Evolutionary conservation across 495 filamentous ascomycete genomes (phyloP), one percentile per base, ranked within the genome.

Genomic region (Eremomyces bilateralis): DNA sequence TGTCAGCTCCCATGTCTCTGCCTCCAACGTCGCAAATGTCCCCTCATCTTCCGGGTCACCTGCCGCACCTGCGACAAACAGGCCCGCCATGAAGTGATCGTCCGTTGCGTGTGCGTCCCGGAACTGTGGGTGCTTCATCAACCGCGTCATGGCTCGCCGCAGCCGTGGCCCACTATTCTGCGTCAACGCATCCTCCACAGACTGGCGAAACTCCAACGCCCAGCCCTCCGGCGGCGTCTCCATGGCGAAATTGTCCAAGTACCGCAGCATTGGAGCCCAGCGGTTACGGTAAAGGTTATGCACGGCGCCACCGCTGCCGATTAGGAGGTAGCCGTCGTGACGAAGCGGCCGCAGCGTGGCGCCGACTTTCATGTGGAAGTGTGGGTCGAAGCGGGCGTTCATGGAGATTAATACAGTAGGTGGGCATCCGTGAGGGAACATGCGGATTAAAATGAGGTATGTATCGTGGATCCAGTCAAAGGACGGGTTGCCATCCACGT

Each of bases 401-500:
- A 62, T 59, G 33, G 54, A 60, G 42, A 73, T 53, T 27, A 75
- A 54, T 0, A 65, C 69, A 0, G 66, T 67, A 0, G 69, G 70
- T 15, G 69, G 67, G 42, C 63, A 68, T 24, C 44, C 55, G 4
- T 19, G 16, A 1, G 69, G 67, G 43, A 73, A 73, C 70, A 73
- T 75, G 25, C 65, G 57, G 42, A 72, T 69, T 18, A 72, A 53
- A 36, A 73, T 64, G 4, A 72, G 58, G 42, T 64, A 72, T 5
- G 67, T 68, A 47, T 74, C 69, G 53, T 73, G 67, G 44, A 73
- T 72, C 68, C 67, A 71, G 41, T 71, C 63, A 43, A 73, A 72
- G 0, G 41, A 57, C 1, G 43, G 21, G 43, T 71, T 68, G 2
- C 44, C 47, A 4, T 46, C 31, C 3, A 54, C 61, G 33, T 65